Conservation (phyloP, 2,329 filamentous ascomycete genomes). For the Myrmaecium sp. region DNA sequence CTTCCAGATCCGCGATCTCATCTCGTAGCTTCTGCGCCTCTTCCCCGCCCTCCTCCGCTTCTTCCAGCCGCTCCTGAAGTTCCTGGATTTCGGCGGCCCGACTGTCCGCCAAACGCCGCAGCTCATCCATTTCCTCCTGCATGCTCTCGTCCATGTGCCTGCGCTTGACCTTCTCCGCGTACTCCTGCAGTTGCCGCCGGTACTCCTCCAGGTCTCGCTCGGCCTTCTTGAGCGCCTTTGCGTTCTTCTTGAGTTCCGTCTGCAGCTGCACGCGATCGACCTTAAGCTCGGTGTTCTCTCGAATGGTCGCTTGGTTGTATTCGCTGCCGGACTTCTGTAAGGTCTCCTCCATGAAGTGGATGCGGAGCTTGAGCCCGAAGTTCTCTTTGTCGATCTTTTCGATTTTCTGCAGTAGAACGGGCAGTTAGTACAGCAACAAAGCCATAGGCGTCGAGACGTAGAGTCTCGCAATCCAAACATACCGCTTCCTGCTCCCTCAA, state of each 20-base stretch:
- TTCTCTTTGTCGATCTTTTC: constrained; percentile 97
- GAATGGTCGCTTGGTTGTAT: constrained; percentile 74
- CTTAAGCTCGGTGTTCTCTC: constrained; percentile 92
- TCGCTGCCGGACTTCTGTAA: constrained; percentile 74
- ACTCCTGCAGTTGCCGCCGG: constrained; percentile 61
- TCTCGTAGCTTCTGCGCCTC: constrained; percentile 19
- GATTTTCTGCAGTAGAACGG: constrained; percentile 40
- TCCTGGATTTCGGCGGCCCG: constrained; percentile 19
- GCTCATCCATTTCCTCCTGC: constrained; percentile 39
- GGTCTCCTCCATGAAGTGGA: constrained; percentile 88
- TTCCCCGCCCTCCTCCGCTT: constrained; percentile 13
- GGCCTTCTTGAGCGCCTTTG: constrained; percentile 65
- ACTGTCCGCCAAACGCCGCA: constrained; percentile 27
- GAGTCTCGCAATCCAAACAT: no score
- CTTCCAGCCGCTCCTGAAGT: constrained; percentile 17
- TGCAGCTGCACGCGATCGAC: constrained; percentile 83
- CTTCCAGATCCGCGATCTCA: constrained; percentile 17
- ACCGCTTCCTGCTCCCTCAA: constrained; percentile 88
- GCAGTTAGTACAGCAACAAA: constrained; percentile 4
- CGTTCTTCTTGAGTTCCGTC: constrained; percentile 69
- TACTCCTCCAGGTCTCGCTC: constrained; percentile 79
- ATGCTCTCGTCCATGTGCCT: constrained; percentile 57
- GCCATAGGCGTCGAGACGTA: background rate
- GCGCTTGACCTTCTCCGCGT: constrained; percentile 65
- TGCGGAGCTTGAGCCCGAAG: constrained; percentile 90